Conservation (phyloP, 1,139 yeast species). For the Yamadazyma blattariae region DNA sequence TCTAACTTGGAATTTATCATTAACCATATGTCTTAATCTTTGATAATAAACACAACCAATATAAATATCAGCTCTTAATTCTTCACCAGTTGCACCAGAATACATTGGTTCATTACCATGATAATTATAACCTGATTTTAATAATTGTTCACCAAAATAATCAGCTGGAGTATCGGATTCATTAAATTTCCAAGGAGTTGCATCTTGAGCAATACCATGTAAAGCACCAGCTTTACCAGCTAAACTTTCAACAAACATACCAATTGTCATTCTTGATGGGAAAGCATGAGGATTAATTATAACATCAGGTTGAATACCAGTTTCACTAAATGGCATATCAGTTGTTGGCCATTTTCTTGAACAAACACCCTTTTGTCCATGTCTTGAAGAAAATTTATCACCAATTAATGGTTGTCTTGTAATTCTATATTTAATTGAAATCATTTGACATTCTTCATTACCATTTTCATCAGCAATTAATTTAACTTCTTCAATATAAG, state of each 20-base stretch:
- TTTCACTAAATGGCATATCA: conserved; percentile 96
- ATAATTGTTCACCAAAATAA: conserved; percentile 90
- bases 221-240: conserved; percentile 99
- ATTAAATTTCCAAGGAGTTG: conserved; percentile 93
- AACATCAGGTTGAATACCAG: conserved; percentile 96
- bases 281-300: conserved; percentile 98
- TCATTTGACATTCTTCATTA: conserved; percentile 75
- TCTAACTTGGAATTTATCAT: conserved; percentile 98
- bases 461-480: conserved; percentile 80
- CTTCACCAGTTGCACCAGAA: conserved; percentile 98
- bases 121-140: conserved; percentile 87
- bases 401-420: conserved; percentile 95
- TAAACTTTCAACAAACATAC: conserved; percentile 97
- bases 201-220: conserved; percentile 96
- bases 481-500: conserved; percentile 92
- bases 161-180: conserved; percentile 97
- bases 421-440: conserved; percentile 87
- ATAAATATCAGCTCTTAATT: conserved; percentile 90
- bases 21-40: conserved; percentile 98
- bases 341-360: conserved; percentile 97
- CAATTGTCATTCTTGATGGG: conserved; percentile 99
- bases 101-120: conserved; percentile 99
- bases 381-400: conserved; percentile 97
- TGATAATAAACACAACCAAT: conserved; percentile 97
- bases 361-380: conserved; percentile 99